Evolutionary conservation across 2,329 filamentous ascomycete genomes (phyloP).

Genomic region (Alternaria sp.): DNA sequence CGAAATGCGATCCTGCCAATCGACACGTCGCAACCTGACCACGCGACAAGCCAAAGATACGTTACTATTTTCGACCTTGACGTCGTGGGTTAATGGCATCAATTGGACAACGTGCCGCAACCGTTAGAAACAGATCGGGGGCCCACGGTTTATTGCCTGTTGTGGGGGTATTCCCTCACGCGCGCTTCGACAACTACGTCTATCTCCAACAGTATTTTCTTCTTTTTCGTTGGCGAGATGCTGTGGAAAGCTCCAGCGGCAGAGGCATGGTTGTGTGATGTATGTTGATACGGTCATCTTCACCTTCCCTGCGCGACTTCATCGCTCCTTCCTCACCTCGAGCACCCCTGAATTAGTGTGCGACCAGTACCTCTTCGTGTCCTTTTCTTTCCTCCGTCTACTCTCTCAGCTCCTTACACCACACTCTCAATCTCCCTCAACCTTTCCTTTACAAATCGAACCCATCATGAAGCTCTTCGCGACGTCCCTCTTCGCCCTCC

Average conservation of each 20-base stretch:
- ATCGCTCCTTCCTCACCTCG: not conserved
- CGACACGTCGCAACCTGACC: not conserved
- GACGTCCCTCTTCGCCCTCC: not conserved
- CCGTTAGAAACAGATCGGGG: not conserved
- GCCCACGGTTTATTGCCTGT: not conserved
- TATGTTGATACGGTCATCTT: accelerated
- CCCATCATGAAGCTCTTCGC: slow-evolving; percentile 1
- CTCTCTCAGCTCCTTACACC: not conserved
- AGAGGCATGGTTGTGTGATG: not conserved
- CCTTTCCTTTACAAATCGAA: not conserved
- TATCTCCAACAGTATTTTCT: not conserved
- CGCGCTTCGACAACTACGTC: not conserved
- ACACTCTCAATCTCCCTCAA: not conserved
- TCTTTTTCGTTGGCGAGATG: not conserved
- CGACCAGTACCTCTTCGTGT: not conserved
- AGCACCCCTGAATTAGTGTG: not conserved
- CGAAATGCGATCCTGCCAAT: not conserved
- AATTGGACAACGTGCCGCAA: not conserved
- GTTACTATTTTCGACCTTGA: not conserved
- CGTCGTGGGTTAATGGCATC: not conserved
- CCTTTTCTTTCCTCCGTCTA: not conserved
- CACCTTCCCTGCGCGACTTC: not conserved
- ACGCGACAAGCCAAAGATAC: not conserved
- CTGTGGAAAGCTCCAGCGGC: not conserved
- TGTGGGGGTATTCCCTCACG: not conserved